Conservation (phyloP, 2,329 filamentous ascomycete species). For the Macrophomina pseudophaseolina region DNA sequence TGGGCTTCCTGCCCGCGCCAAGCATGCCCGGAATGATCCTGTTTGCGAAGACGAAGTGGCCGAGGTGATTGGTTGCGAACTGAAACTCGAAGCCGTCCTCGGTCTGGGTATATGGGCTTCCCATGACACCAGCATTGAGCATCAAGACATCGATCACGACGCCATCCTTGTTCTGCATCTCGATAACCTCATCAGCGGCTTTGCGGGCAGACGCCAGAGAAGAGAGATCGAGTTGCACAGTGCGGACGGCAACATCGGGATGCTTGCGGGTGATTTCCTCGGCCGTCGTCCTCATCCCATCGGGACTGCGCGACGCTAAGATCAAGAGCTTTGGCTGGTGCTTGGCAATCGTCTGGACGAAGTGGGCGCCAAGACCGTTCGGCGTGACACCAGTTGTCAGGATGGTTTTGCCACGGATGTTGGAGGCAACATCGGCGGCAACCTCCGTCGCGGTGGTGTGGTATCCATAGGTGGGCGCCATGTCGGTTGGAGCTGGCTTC, state of each 20-base stretch:
- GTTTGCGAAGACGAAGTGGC: slow-evolving; percentile 51
- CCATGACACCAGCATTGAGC: slow-evolving; percentile 46
- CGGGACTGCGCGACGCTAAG: too few relatives aligned
- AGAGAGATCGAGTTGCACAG: slow-evolving; percentile 43
- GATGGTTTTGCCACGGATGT: too few relatives aligned
- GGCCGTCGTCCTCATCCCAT: too few relatives aligned
- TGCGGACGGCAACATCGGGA: slow-evolving; percentile 42
- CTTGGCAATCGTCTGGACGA: too few relatives aligned
- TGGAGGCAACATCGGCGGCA: too few relatives aligned
- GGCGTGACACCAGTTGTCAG: too few relatives aligned
- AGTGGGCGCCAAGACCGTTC: too few relatives aligned
- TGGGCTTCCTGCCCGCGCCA: slow-evolving; percentile 34
- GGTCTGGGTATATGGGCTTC: slow-evolving; percentile 39
- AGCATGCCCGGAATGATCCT: slow-evolving; percentile 49
- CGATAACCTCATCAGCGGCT: slow-evolving; percentile 41
- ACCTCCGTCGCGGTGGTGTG: too few relatives aligned
- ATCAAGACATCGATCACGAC: slow-evolving; percentile 49
- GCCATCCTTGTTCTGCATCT: slow-evolving; percentile 32
- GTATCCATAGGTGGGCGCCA: too few relatives aligned
- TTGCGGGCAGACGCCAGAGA: slow-evolving; percentile 42
- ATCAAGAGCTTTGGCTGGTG: too few relatives aligned
- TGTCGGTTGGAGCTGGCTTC: too few relatives aligned
- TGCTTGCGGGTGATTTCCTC: slow-evolving; percentile 35
- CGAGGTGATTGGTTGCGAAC: slow-evolving; percentile 54
- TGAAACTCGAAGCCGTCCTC: slow-evolving; percentile 53